These are phyloP conservation scores for Paulownia fortunei DNA, from an alignment of 257 asterid species.

Conservation along the genomic window DNA sequence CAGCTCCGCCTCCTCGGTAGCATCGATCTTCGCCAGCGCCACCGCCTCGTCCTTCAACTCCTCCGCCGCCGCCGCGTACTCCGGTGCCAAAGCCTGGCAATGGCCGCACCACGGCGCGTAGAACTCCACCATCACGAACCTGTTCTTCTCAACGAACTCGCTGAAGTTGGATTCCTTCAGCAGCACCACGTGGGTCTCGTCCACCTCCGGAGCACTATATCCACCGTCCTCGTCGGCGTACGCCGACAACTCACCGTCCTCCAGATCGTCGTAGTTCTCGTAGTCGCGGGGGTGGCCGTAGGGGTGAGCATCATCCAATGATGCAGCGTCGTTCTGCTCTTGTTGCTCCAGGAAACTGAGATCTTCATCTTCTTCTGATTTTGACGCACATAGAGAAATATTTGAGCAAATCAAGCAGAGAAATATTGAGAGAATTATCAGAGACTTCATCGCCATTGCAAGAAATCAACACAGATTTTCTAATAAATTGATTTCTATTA, in stretches of 20 bases:
- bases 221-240: slow-evolving; percentile 54
- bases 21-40: slow-evolving; percentile 82
- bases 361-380: slow-evolving; percentile 70
- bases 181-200: slow-evolving; percentile 77
- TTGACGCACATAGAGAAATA: slow-evolving; percentile 35
- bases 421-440: slow-evolving; percentile 46
- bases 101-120: slow-evolving; percentile 98
- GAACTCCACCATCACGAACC: slow-evolving; percentile 86
- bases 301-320: slow-evolving; percentile 36
- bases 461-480: background rate
- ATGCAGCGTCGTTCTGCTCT: slow-evolving; percentile 39
- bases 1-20: slow-evolving; percentile 69
- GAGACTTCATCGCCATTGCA: slow-evolving; percentile 46
- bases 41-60: slow-evolving; percentile 79
- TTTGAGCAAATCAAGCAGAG: slow-evolving; percentile 48
- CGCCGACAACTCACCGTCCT: slow-evolving; percentile 39
- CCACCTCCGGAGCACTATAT: slow-evolving; percentile 50
- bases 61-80: slow-evolving; percentile 83
- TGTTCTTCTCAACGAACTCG: slow-evolving; percentile 62
- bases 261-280: slow-evolving; percentile 73
- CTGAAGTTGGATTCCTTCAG: slow-evolving; percentile 71
- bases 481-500: background rate
- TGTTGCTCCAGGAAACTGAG: slow-evolving; percentile 75
- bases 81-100: slow-evolving; percentile 83
- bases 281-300: slow-evolving; percentile 49